Percentiles rank a stretch among this genome's conserved stretches.
phyloP scores from a whole-genome alignment of 495 filamentous ascomycete species.

The Aspergillus kassunensis region DNA sequence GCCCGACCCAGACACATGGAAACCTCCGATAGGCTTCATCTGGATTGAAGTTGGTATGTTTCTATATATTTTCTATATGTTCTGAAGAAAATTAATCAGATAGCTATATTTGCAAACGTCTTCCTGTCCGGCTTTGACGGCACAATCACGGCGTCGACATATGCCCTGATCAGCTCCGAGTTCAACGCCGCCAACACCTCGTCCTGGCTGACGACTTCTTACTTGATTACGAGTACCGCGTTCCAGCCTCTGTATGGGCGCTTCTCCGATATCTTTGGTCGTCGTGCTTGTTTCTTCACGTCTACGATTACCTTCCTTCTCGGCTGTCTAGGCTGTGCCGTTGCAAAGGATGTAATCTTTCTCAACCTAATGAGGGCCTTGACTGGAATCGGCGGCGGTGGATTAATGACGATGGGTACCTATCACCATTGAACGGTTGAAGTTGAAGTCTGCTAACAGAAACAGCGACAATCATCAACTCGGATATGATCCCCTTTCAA shows the following conservation, averaged over 20 bases:
- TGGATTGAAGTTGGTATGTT: slow-evolving; percentile 44
- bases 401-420: slow-evolving; percentile 59
- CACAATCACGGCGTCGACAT: slow-evolving; percentile 63
- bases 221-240: slow-evolving; percentile 57
- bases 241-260: slow-evolving; percentile 54
- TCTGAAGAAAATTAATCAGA: neutral
- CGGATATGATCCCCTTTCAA: slow-evolving; percentile 62
- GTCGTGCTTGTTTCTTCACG: slow-evolving; percentile 38
- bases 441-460: neutral
- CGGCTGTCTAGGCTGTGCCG: slow-evolving; percentile 45
- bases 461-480: slow-evolving; percentile 60
- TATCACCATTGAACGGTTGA: neutral
- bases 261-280: slow-evolving; percentile 44
- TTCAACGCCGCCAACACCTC: slow-evolving; percentile 60
- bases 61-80: neutral
- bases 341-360: slow-evolving; percentile 50
- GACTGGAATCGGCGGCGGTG: slow-evolving; percentile 61
- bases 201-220: slow-evolving; percentile 65
- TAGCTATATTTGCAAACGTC: slow-evolving; percentile 61
- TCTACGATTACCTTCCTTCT: slow-evolving; percentile 41
- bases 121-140: slow-evolving; percentile 64
- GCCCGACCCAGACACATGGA: slow-evolving; percentile 30
- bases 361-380: slow-evolving; percentile 79
- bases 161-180: slow-evolving; percentile 64
- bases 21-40: slow-evolving; percentile 37